phyloP scores from a whole-genome alignment of 2,329 filamentous ascomycete species.

The Phaeosphaeria sp. region DNA sequence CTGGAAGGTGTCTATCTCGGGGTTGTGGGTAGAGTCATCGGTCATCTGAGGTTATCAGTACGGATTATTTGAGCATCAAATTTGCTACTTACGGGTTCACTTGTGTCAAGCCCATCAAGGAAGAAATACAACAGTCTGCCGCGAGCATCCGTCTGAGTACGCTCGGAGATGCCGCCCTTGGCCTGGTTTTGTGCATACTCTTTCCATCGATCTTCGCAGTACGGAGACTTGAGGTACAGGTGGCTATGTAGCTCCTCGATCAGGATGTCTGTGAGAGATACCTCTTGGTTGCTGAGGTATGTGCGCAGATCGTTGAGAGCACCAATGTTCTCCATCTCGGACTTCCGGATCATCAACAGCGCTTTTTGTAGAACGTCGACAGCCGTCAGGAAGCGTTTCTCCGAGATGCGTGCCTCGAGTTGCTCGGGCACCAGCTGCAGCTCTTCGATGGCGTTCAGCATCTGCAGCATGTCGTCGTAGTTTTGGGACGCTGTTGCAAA shows the following conservation, averaged over 20 bases:
- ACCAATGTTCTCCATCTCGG: slow-evolving; percentile 90
- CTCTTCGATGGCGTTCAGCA: slow-evolving; percentile 84
- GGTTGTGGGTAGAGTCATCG: slow-evolving; percentile 91
- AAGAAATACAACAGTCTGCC: slow-evolving; percentile 65
- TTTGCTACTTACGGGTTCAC: slow-evolving; percentile 41
- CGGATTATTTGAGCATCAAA: neutral
- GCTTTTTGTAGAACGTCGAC: slow-evolving; percentile 92
- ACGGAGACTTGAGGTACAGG: slow-evolving; percentile 95
- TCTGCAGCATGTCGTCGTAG: slow-evolving; percentile 88
- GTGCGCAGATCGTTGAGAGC: slow-evolving; percentile 83
- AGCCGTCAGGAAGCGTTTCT: slow-evolving; percentile 91
- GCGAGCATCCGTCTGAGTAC: slow-evolving; percentile 48
- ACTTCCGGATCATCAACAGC: slow-evolving; percentile 80
- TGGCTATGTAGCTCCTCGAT: slow-evolving; percentile 98
- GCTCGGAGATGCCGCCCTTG: slow-evolving; percentile 44
- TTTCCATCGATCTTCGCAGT: slow-evolving; percentile 97
- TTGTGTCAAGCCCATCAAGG: slow-evolving; percentile 63
- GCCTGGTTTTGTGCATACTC: slow-evolving; percentile 73
- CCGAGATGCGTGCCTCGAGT: slow-evolving; percentile 91
- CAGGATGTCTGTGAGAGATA: slow-evolving; percentile 87
- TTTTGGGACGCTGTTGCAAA: slow-evolving; percentile 85
- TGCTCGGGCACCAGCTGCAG: slow-evolving; percentile 89
- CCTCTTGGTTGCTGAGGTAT: slow-evolving; percentile 93
- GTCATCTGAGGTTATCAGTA: slow-evolving; percentile 59
- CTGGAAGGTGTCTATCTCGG: slow-evolving; percentile 92